Conservation (phyloP, 345 rosid genomes). For the Citrus australasica region DNA sequence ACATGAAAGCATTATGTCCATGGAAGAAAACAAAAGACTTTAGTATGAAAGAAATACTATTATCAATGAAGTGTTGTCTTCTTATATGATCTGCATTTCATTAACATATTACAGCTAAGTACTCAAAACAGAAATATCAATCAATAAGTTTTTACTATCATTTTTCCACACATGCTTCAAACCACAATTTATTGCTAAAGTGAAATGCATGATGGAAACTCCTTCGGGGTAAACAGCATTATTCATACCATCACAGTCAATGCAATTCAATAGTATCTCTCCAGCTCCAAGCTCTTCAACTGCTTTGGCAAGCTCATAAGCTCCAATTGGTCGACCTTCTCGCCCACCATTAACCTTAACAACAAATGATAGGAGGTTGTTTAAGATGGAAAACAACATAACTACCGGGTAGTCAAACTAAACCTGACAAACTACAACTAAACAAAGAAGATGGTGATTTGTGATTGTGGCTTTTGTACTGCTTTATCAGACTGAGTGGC, state of each 20-base stretch:
- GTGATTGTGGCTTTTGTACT: not conserved
- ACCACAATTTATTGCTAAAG: not conserved
- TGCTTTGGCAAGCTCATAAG: slow-evolving; percentile 94
- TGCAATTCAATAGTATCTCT: slow-evolving; percentile 91
- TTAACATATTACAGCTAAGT: not conserved
- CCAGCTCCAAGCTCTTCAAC: slow-evolving; percentile 98
- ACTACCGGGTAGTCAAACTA: not conserved
- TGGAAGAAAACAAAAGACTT: not conserved
- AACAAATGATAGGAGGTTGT: slow-evolving; percentile 2
- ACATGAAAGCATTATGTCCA: not conserved
- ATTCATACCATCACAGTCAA: slow-evolving; percentile 84
- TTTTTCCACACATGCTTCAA: not conserved
- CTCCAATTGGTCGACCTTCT: slow-evolving; percentile 96
- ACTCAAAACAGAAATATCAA: not conserved
- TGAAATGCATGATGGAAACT: not conserved
- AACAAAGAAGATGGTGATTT: not conserved
- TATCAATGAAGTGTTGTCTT: not conserved
- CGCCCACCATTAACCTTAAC: slow-evolving; percentile 89
- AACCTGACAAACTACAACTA: not conserved
- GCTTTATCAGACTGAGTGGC: not conserved
- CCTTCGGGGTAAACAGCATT: not conserved
- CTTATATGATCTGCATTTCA: not conserved
- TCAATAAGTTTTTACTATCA: not conserved
- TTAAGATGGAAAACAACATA: slow-evolving; percentile 4
- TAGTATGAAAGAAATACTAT: not conserved